These are phyloP conservation scores for Tuber indicum DNA, from an alignment of 495 filamentous ascomycete species.

Conservation along the genomic window DNA sequence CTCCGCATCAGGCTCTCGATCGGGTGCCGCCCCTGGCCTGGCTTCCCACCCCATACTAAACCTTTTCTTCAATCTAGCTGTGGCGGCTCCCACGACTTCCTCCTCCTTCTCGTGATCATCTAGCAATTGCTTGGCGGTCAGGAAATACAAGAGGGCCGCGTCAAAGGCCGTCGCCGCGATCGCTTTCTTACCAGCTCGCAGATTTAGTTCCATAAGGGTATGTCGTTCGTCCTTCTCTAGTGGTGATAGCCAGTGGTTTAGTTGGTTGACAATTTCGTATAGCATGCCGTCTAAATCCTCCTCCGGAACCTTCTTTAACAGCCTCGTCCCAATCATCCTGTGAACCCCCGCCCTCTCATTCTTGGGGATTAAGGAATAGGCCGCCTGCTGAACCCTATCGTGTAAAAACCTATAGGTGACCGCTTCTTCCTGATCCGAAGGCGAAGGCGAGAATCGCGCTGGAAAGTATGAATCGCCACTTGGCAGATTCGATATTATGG, in stretches of 20 bases:
- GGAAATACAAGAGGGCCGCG: conserved; percentile 38
- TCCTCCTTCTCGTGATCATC: conserved; percentile 33
- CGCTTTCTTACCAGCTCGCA: conserved; percentile 40
- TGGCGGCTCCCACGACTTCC: conserved; percentile 21
- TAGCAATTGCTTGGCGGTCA: conserved; percentile 36
- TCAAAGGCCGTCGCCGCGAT: conserved; percentile 41
- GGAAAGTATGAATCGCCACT: conserved; percentile 32
- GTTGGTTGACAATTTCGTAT: conserved; percentile 42
- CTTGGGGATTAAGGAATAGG: conserved; percentile 38
- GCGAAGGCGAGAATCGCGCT: conserved; percentile 27
- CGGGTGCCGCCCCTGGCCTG: conserved; percentile 19
- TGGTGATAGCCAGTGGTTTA: conserved; percentile 41
- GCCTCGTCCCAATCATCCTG: conserved; percentile 39
- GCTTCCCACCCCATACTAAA: conserved; percentile 31
- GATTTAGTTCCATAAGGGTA: conserved; percentile 40
- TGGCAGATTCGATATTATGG: background rate
- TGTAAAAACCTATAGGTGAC: conserved; percentile 41
- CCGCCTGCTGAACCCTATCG: conserved; percentile 40
- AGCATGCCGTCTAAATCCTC: conserved; percentile 36
- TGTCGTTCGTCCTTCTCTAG: conserved; percentile 30
- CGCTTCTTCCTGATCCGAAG: conserved; percentile 36
- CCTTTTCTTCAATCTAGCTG: conserved; percentile 27
- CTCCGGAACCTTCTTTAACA: conserved; percentile 37
- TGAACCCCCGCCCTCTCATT: conserved; percentile 39
- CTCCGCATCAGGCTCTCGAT: conserved; percentile 26